Evolutionary conservation across 1,139 yeast genomes (phyloP), one percentile per base, ranked within the genome.

Genomic region (Pichia kudriavzevii): DNA sequence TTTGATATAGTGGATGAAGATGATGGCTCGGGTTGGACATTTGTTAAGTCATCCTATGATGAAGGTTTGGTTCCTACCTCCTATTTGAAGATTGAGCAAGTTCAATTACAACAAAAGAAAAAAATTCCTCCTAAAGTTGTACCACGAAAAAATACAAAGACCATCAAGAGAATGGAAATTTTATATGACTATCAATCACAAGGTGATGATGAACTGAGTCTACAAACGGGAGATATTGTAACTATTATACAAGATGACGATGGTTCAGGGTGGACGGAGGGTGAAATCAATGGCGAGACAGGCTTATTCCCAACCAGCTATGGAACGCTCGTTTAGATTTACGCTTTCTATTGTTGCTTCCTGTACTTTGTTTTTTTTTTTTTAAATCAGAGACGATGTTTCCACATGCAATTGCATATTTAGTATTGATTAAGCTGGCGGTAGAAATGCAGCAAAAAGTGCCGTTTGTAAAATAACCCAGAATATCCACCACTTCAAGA

Each of bases 191-290:
- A 88, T 55, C 64, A 57, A 11, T 94, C 95, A 0, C 82, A 76
- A 45, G 95, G 88, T 7, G 82, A 73, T 16, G 94, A 83, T 49
- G 98, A 91, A 58, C 56, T 93, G 38, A 67, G 74, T 16, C 74
- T 91, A 14, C 51, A 49, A 7, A 79, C 73, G 0, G 96, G 96
- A 1, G 97, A 91, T 46, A 66, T 67, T 39, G 70, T 74, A 3
- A 67, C 84, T 15, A 52, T 70, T 7, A 64, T 80, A 26, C 74
- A 72, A 28, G 83, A 74, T 31, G 91, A 84, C 43, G 80, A 79
- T 40, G 95, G 94, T 6, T 79, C 80, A 44, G 99, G 99, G 1
- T 91, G 99, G 99, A 87, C 96, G 1, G 84, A 79, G 48, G 98
- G 97, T 8, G 94, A 83, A 52, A 47, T 81, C 13, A 69, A 79